phyloP scores from a whole-genome alignment of 1,284 basidiomycete species.

The Naganishia cerealis region DNA sequence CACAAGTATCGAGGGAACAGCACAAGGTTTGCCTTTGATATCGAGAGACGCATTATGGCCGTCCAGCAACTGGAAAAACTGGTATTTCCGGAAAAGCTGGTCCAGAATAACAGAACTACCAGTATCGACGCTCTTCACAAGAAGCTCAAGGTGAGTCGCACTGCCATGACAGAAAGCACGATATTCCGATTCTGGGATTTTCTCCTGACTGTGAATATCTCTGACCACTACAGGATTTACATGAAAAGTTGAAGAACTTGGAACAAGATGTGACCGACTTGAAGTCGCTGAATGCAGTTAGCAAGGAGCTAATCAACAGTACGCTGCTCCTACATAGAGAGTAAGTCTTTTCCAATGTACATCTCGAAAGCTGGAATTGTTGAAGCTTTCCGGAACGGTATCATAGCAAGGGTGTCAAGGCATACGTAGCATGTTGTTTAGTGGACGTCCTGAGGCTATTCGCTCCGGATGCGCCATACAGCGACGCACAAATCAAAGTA shows the following conservation, averaged over 20 bases:
- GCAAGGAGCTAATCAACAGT: conserved; percentile 75
- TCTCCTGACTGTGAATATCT: background rate
- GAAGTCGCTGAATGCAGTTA: conserved; percentile 66
- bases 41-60: conserved; percentile 4
- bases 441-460: conserved; percentile 90
- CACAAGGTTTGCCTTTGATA: background rate
- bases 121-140: conserved; percentile 24
- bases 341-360: conserved; percentile 50
- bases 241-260: conserved; percentile 74
- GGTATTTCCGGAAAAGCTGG: conserved; percentile 24
- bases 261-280: conserved; percentile 86
- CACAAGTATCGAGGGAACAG: background rate
- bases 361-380: conserved; percentile 1
- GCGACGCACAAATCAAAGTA: conserved; percentile 70
- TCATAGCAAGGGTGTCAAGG: conserved; percentile 72
- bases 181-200: background rate
- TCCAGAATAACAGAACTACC: conserved; percentile 21
- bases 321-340: conserved; percentile 90
- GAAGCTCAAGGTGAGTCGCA: conserved; percentile 28
- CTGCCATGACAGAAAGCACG: background rate
- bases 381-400: background rate
- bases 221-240: conserved; percentile 56
- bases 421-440: conserved; percentile 87
- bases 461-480: conserved; percentile 96
- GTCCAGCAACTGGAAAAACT: conserved; percentile 19